Evolutionary conservation across 352 stramenopile species (phyloP), one percentile per base, ranked within the genome.

Genomic region (Pythium angustatum): DNA sequence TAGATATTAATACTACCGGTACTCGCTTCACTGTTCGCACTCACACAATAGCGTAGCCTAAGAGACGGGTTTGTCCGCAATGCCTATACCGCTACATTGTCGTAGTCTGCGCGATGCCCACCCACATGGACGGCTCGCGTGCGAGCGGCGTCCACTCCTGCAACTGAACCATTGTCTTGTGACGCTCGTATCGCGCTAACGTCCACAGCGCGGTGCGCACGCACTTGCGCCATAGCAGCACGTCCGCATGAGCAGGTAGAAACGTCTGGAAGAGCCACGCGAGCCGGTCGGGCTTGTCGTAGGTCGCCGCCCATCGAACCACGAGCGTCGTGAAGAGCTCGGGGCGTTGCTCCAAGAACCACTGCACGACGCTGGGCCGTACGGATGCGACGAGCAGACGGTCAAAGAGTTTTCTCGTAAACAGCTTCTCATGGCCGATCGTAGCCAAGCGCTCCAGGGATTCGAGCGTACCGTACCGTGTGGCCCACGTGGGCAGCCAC

Each of bases 271-370:
- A 10, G 11, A 19, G 2, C 19, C 34, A 41, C 7, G 34, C 34
- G 34, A 10, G 34, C 34, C 11, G 34, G 19, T 41, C 7, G 34
- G 34, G 48, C 19, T 55, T 55, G 48, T 28, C 48, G 30, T 55
- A 15, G 3, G 19, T 55, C 5, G 41, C 24, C 1, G 48, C 48
- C 48, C 48, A 55, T 5, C 48, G 48, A 5, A 55, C 30, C 11
- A 55, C 48, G 28, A 55, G 27, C 17, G 48, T 55, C 48, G 48
- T 43, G 19, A 55, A 55, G 15, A 55, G 15, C 24, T 4, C 5
- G 4, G 48, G 48, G 2, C 41, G 1, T 2, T 55, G 48, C n/a
- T 55, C 48, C 5, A 55, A n/a, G 2, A 55, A 24, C 48, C 48
- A 55, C 30, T 38, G 26, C 10, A 55, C 28, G 17, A 55, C 17